Percentiles rank a stretch among this genome's conserved stretches.
Conservation (phyloP, 495 filamentous ascomycete species). For the Sordaria brevicollis region DNA sequence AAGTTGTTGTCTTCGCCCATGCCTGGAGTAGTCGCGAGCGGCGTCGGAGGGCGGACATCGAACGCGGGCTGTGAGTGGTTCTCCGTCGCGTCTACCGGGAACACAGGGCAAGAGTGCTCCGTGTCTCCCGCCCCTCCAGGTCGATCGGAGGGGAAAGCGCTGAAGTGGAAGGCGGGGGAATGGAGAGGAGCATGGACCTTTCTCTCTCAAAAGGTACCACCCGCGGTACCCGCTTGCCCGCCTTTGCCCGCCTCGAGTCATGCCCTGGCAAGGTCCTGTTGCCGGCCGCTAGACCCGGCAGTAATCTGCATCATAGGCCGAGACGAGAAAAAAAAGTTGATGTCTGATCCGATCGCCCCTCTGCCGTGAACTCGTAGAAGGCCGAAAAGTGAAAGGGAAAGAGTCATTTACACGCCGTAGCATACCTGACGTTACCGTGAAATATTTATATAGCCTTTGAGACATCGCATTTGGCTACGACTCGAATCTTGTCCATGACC, state of each 20-base stretch:
- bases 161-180: not conserved
- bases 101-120: not conserved
- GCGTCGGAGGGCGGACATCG: not conserved
- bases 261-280: slow-evolving; percentile 4
- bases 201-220: not conserved
- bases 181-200: not conserved
- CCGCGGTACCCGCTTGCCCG: not conserved
- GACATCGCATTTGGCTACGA: not conserved
- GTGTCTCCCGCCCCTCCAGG: not conserved
- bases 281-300: slow-evolving; percentile 8
- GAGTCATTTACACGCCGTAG: not conserved
- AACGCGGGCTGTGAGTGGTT: not conserved
- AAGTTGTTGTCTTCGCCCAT: not conserved
- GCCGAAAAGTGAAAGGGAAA: not conserved
- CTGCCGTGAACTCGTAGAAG: not conserved
- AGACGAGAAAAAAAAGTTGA: slow-evolving; percentile 10
- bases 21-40: not conserved
- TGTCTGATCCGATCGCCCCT: not conserved
- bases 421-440: not conserved
- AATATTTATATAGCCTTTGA: not conserved
- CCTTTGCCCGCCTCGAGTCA: slow-evolving; percentile 10
- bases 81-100: not conserved
- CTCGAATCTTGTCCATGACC: not conserved
- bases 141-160: not conserved
- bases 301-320: slow-evolving; percentile 13